Percentiles rank a stretch among this genome's conserved stretches.
Evolutionary conservation across 169 alveolate species (phyloP).

Genomic region (Cryptosporidium ubiquitum): DNA sequence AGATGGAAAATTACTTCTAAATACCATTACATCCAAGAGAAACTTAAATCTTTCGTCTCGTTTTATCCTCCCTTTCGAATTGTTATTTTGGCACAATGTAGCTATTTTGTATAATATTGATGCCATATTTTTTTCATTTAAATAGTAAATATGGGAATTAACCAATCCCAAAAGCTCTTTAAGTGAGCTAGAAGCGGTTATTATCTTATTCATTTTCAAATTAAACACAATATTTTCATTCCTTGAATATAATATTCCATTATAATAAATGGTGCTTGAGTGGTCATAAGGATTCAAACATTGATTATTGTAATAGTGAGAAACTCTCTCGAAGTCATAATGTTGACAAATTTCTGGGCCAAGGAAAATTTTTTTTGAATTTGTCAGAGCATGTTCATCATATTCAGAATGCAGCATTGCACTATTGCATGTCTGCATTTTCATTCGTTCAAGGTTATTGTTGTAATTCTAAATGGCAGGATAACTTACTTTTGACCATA

Average conservation of each 20-base stretch:
- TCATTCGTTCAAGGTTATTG: not conserved
- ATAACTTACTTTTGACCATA: not conserved
- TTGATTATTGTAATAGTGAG: not conserved
- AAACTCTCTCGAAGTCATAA: not conserved
- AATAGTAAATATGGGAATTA: not conserved
- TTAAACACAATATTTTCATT: not conserved
- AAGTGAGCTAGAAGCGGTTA: not conserved
- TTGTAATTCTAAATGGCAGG: not conserved
- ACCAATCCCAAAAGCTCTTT: constrained; percentile 8
- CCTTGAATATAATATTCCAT: constrained; percentile 4
- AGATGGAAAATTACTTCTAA: constrained; percentile 4
- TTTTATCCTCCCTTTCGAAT: not conserved
- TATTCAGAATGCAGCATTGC: not conserved
- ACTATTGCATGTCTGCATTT: constrained; percentile 15
- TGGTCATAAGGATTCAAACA: not conserved
- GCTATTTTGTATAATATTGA: constrained; percentile 47
- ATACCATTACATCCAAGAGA: constrained; percentile 12
- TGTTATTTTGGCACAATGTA: not conserved
- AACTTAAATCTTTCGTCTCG: constrained; percentile 42
- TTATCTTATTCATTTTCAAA: constrained; percentile 30
- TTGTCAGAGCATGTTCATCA: not conserved
- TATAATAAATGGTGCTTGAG: not conserved
- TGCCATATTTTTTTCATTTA: constrained; percentile 57
- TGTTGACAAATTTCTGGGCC: not conserved
- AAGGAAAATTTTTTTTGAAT: not conserved